Percentiles rank a stretch among this genome's conserved stretches.
Evolutionary conservation across 139 green algal genomes (phyloP).

Genomic region (Micractinium sp.): DNA sequence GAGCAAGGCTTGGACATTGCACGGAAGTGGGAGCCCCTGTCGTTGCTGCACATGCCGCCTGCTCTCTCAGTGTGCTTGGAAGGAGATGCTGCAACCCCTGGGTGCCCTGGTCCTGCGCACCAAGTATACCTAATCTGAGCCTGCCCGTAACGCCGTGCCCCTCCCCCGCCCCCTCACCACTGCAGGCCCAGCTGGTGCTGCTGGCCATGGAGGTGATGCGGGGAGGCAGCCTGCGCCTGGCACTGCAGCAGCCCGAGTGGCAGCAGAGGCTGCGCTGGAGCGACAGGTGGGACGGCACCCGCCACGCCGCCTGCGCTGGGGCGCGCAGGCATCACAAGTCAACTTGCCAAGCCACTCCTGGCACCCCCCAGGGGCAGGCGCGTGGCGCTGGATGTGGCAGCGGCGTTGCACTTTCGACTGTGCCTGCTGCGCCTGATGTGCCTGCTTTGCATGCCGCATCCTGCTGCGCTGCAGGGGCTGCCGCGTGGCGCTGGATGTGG

Average conservation of each 20-base stretch:
- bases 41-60: not conserved
- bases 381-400: too few species aligned
- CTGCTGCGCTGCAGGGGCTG: not conserved
- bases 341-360: too few species aligned
- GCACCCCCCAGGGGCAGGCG: too few species aligned
- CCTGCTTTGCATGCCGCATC: not conserved
- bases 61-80: not conserved
- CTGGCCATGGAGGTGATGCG: not conserved
- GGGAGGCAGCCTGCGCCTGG: not conserved
- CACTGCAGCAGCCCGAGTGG: not conserved
- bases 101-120: not conserved
- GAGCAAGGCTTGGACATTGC: not conserved
- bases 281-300: not conserved
- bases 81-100: too few species aligned
- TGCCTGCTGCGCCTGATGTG: not conserved
- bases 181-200: not conserved
- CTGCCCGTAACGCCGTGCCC: too few species aligned
- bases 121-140: too few species aligned
- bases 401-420: too few species aligned
- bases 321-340: too few species aligned
- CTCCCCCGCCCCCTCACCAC: not conserved
- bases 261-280: not conserved
- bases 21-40: too few species aligned
- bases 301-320: too few species aligned
- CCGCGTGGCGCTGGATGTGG: not conserved